phyloP scores from a whole-genome alignment of 1,139 yeast species.

The Suhomyces chickasaworum region DNA sequence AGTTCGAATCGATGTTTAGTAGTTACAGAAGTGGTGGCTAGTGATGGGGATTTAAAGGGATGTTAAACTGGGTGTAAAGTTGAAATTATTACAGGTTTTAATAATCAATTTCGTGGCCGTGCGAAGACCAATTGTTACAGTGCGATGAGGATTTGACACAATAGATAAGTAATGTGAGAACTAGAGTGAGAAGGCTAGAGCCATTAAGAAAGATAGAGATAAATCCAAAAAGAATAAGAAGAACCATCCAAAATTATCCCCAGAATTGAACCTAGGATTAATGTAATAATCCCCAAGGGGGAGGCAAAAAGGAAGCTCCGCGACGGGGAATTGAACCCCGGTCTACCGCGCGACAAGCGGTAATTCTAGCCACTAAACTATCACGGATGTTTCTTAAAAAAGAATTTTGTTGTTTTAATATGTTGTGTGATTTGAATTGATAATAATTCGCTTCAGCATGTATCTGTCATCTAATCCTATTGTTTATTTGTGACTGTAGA shows the following conservation, averaged over 20 bases:
- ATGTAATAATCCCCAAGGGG: no score
- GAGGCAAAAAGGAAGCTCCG: constrained; percentile 44
- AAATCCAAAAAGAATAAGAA: constrained; percentile 16
- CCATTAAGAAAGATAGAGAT: no score
- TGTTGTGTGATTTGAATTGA: not conserved
- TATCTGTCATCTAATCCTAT: no score
- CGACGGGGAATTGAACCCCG: constrained; percentile 75
- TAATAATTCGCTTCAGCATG: no score
- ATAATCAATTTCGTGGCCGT: not conserved
- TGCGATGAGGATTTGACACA: not conserved
- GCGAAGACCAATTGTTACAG: not conserved
- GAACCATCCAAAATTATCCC: no score
- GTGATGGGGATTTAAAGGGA: not conserved
- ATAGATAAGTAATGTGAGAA: not conserved
- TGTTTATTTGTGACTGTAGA: no score
- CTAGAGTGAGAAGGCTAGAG: not conserved
- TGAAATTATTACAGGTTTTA: not conserved
- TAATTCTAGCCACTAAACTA: constrained; percentile 51
- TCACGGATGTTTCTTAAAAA: constrained; percentile 32
- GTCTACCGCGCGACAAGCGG: constrained; percentile 63
- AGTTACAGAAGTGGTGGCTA: not conserved
- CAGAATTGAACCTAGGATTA: constrained; percentile 22
- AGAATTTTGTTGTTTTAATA: not conserved
- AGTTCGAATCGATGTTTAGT: no score
- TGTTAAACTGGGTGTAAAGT: not conserved